A percentile compares a stretch with the other conserved stretches of the same genome.
Evolutionary conservation across 2,329 filamentous ascomycete species (phyloP).

Genomic region (Ceratocystis variospora): DNA sequence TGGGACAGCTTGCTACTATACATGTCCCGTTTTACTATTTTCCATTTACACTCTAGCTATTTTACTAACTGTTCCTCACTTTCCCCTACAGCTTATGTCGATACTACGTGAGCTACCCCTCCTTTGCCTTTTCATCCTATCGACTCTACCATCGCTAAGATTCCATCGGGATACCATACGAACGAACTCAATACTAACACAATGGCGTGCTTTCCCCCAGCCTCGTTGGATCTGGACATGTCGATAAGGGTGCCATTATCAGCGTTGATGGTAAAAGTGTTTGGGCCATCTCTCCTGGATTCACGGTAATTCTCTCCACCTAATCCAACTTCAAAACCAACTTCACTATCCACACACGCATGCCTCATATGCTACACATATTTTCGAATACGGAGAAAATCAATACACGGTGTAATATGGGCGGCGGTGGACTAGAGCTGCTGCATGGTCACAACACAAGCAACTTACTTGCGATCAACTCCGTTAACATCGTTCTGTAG

Average conservation of each 20-base stretch:
- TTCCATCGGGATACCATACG: not conserved
- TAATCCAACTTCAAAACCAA: not conserved
- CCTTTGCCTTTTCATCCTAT: not conserved
- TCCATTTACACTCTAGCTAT: not conserved
- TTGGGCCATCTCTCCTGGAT: slow-evolving; percentile 59
- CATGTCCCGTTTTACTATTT: not conserved
- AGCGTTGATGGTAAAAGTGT: slow-evolving; percentile 64
- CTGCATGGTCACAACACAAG: not conserved
- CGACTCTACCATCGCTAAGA: not conserved
- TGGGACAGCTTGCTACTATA: not conserved
- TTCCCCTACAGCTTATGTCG: slow-evolving; percentile 34
- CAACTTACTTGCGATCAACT: not conserved
- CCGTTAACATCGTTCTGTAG: slow-evolving; percentile 10
- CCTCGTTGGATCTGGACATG: slow-evolving; percentile 63
- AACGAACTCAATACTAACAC: slow-evolving; percentile 14
- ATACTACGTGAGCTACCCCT: slow-evolving; percentile 33
- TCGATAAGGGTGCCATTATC: slow-evolving; percentile 78
- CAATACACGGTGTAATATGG: not conserved
- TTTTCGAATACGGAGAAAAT: no score
- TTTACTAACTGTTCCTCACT: slow-evolving; percentile 23
- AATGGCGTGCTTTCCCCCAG: slow-evolving; percentile 32
- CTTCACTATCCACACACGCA: not conserved
- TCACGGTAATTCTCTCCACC: slow-evolving; percentile 47
- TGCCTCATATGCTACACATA: not conserved
- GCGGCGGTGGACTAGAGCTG: not conserved